Evolutionary conservation across 345 rosid species (phyloP), one percentile per base, ranked within the genome.

Genomic region (Excoecaria cochinchinensis): DNA sequence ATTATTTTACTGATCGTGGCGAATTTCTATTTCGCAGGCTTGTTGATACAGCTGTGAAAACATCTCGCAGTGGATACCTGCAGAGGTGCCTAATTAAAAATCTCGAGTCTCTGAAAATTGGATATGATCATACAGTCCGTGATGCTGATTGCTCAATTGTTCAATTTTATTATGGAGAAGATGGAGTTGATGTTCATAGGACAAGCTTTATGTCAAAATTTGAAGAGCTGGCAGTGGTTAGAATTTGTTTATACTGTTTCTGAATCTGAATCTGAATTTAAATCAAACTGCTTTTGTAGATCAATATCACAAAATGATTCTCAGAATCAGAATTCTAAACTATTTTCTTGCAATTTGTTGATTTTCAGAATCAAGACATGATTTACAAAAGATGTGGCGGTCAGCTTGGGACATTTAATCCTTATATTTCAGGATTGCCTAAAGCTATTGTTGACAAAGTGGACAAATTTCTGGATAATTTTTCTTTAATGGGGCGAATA

Each of bases 51-150:
- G 98, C 99, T 47, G 99, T 95, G 72, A 95, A 95, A 82, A 95
- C 99, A 81, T 95, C 99, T 67, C 97, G 99, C 67, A 95, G 99
- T 90, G 99, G 99, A 55, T 95, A 95, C 87, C 90, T 95, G 62
- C 99, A 95, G 78, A 91, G 99, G 81, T 95, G 99, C 82, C 87
- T 95, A 44, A 90, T 95, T 79, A 95, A 95, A 85, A 95, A 95
- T 82, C 96, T 95, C 8, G 99, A 95, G 87, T 84, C 90, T 84
- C 87, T 95, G 69, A 95, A 90, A 87, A 88, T 95, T 74, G 76
- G 83, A 76, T 95, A 95, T 78, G 99, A 95, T 83, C 89, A 90
- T 77, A 95, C 95, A 51, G 99, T 95, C 78, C 98, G 99, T 72
- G 99, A 95, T 78, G 86, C 93, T 70, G 99, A 93, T 84, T 96